These are phyloP conservation scores for Conoideocrella luteorostrata DNA, from an alignment of 2,329 filamentous ascomycete species.

Conservation along the genomic window DNA sequence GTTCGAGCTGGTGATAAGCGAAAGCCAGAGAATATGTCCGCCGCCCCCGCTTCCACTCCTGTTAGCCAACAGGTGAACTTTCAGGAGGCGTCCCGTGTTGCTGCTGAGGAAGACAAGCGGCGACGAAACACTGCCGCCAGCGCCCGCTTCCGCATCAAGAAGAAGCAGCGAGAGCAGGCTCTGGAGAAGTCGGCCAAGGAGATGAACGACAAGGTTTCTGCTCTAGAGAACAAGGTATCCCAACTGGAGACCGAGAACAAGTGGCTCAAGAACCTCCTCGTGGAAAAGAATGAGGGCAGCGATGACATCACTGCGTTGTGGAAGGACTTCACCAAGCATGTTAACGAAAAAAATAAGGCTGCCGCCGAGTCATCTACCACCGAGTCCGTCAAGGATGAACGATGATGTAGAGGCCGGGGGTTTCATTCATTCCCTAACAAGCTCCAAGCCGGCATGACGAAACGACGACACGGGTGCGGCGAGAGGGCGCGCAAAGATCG, in stretches of 20 bases:
- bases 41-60: constrained; percentile 15
- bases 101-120: constrained; percentile 85
- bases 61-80: constrained; percentile 43
- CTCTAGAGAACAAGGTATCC: constrained; percentile 65
- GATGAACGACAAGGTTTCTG: constrained; percentile 70
- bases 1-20: constrained; percentile 36
- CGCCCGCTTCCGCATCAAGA: constrained; percentile 87
- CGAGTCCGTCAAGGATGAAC: constrained; percentile 15
- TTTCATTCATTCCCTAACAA: background rate
- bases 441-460: too few relatives aligned
- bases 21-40: constrained; percentile 35
- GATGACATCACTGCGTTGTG: constrained; percentile 45
- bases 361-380: constrained; percentile 16
- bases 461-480: constrained; percentile 1
- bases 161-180: constrained; percentile 89
- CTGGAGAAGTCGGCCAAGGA: constrained; percentile 78
- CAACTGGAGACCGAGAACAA: constrained; percentile 80
- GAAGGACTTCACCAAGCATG: constrained; percentile 42
- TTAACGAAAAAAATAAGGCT: constrained; percentile 24
- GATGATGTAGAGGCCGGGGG: constrained; percentile 10
- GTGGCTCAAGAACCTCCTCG: constrained; percentile 73
- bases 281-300: constrained; percentile 69
- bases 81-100: constrained; percentile 65
- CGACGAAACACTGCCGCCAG: constrained; percentile 83
- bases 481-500: background rate